Percentiles rank a stretch among this genome's conserved stretches.
phyloP scores from a whole-genome alignment of 495 filamentous ascomycete species.

The Aspergillus incahuasiensis region DNA sequence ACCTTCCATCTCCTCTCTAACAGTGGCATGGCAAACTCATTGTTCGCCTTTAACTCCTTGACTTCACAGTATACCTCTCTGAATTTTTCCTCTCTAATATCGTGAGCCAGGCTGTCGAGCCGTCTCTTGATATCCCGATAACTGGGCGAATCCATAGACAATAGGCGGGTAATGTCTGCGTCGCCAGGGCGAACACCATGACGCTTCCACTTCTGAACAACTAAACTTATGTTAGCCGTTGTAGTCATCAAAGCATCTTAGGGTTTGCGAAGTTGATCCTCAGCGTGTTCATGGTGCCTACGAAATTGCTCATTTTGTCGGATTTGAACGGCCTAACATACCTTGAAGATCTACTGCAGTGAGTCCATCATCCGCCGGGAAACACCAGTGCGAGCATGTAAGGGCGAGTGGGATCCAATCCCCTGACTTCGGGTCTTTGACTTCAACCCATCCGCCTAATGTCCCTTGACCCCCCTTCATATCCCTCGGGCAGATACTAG shows the following conservation, averaged over 20 bases:
- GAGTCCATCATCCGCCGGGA: neutral
- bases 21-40: neutral
- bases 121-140: neutral
- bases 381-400: constrained; percentile 1
- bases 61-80: neutral
- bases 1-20: neutral
- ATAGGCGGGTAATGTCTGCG: neutral
- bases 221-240: neutral
- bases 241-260: neutral
- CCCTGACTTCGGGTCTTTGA: neutral
- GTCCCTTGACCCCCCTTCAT: neutral
- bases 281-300: too few species aligned
- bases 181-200: neutral
- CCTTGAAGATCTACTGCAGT: neutral
- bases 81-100: neutral
- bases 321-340: neutral
- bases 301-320: too few species aligned
- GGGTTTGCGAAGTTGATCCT: too few species aligned
- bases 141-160: neutral
- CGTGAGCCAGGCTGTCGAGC: neutral
- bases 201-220: neutral
- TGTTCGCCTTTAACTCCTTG: neutral
- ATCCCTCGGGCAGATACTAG: neutral
- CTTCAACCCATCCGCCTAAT: constrained; percentile 1
- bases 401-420: constrained; percentile 2